Base-by-base conservation (phyloP, 768 basidiomycete species). In the Fistulinella prunicolor region DNA sequence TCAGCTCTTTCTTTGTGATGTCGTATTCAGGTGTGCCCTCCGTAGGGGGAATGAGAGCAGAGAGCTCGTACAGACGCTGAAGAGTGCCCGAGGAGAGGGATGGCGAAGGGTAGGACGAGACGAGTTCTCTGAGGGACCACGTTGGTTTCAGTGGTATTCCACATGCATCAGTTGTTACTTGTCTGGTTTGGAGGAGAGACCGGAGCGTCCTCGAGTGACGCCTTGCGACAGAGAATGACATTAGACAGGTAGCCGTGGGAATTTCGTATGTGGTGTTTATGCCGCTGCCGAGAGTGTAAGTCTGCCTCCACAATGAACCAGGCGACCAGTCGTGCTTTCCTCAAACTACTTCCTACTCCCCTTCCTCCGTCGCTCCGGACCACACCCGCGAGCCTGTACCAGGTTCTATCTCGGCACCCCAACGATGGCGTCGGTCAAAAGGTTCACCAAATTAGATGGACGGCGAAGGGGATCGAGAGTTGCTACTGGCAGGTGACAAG, bases 401-500 rank as follows among this genome's bases (percentile, higher is more conserved):
- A 88, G 68, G 72, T 89, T 20, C 75, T 93, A 29, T 81, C 88
- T 12, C 75, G 85, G 41, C 73, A 81, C 39, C 84, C 87, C 20
- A 65, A 72, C 22, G 82, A 83, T 51, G 86, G 86, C 23, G 70
- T 85, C 38, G 89, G 89, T 22, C 75, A 76, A 56, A 70, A 71
- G 47, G 79, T 93, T 1, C 73, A 86, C 66, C 91, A 93, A 64
- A 73, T 72, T 44, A 78, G 90, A 50, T 93, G 90, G 90, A 68
- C 72, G 24, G 61, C 69, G 24, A 91, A 90, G 68, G 75, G 79
- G 17, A 85, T 90, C 51, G 54, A 64, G 40, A 74, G 78, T 35
- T 85, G 79, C 48, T 89, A 81, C 62, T 93, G 91, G 90, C 64
- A 78, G 29, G 76, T 93, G 35, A 90, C 89, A 4, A 74, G 78